Percentiles rank a stretch among this genome's conserved stretches.
phyloP scores from a whole-genome alignment of 352 stramenopile species.

The Phytophthora melonis region DNA sequence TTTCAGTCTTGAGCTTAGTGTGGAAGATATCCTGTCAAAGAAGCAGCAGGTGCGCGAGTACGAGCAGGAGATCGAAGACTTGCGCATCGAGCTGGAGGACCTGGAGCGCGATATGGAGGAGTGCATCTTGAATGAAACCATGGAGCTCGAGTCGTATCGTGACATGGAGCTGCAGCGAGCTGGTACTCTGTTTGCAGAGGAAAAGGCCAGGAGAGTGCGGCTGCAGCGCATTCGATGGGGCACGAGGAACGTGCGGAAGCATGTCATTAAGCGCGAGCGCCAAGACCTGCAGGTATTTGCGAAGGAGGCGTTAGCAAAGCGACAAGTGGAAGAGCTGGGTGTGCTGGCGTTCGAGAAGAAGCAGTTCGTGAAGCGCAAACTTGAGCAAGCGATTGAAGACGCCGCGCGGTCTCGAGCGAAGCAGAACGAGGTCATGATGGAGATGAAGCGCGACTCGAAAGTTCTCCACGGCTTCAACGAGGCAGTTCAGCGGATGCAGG shows the following conservation, averaged over 20 bases:
- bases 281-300: constrained; percentile 49
- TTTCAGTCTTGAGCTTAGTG: constrained; percentile 76
- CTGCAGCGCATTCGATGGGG: constrained; percentile 74
- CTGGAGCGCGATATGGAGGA: constrained; percentile 85
- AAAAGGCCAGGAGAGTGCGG: constrained; percentile 48
- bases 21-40: constrained; percentile 75
- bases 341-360: constrained; percentile 70
- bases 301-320: constrained; percentile 48
- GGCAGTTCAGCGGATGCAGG: constrained; percentile 57
- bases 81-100: constrained; percentile 79
- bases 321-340: constrained; percentile 59
- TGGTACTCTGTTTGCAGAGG: constrained; percentile 47
- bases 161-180: constrained; percentile 65
- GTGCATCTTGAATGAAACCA: constrained; percentile 67
- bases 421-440: constrained; percentile 51
- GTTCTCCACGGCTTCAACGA: constrained; percentile 62
- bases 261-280: constrained; percentile 56
- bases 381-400: constrained; percentile 57
- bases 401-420: constrained; percentile 49
- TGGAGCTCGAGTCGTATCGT: constrained; percentile 68
- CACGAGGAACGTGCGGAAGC: constrained; percentile 62
- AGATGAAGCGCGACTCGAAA: constrained; percentile 52
- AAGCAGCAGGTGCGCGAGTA: constrained; percentile 77
- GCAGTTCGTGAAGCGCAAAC: constrained; percentile 52
- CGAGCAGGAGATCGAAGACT: constrained; percentile 73